Evolutionary conservation across 1,284 basidiomycete genomes (phyloP).

Genomic region (Xerocomus minutiporus): DNA sequence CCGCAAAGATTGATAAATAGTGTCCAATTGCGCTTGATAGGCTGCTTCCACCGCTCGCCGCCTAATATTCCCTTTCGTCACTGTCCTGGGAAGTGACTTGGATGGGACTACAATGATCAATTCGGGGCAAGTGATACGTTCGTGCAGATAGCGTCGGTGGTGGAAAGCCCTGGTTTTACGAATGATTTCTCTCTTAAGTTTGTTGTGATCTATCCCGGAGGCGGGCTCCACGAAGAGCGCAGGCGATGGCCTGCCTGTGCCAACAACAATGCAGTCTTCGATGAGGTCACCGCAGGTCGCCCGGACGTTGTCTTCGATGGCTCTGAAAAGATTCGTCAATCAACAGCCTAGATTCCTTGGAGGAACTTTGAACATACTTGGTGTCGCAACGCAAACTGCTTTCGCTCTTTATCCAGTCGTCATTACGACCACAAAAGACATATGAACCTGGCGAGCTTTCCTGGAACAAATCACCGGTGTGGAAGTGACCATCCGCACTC

Average conservation of each 20-base stretch:
- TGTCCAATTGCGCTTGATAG: constrained; percentile 50
- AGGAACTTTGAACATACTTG: constrained; percentile 38
- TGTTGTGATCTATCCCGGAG: constrained; percentile 43
- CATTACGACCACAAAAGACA: constrained; percentile 61
- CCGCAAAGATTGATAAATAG: constrained; percentile 38
- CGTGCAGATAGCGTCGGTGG: constrained; percentile 61
- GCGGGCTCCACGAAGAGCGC: constrained; percentile 63
- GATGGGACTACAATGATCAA: constrained; percentile 55
- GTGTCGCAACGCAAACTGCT: constrained; percentile 70
- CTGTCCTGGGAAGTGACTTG: constrained; percentile 56
- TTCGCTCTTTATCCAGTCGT: constrained; percentile 77
- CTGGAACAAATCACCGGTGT: constrained; percentile 71
- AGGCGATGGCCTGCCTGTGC: constrained; percentile 60
- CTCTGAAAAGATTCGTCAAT: constrained; percentile 32
- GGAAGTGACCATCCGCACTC: constrained; percentile 58
- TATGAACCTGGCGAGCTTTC: constrained; percentile 52
- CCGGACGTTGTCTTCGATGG: constrained; percentile 67
- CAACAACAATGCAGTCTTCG: constrained; percentile 61
- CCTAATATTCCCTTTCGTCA: constrained; percentile 67
- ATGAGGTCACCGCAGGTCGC: constrained; percentile 52
- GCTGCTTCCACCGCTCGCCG: constrained; percentile 58
- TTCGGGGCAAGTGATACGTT: constrained; percentile 52
- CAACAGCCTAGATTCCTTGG: neutral
- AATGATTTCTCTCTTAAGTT: constrained; percentile 59
- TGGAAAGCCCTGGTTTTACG: constrained; percentile 64